Percentiles rank a stretch among this genome's conserved stretches.
These are phyloP conservation scores for Santalum album DNA, from an alignment of 164 flowering plant species.

Conservation along the genomic window DNA sequence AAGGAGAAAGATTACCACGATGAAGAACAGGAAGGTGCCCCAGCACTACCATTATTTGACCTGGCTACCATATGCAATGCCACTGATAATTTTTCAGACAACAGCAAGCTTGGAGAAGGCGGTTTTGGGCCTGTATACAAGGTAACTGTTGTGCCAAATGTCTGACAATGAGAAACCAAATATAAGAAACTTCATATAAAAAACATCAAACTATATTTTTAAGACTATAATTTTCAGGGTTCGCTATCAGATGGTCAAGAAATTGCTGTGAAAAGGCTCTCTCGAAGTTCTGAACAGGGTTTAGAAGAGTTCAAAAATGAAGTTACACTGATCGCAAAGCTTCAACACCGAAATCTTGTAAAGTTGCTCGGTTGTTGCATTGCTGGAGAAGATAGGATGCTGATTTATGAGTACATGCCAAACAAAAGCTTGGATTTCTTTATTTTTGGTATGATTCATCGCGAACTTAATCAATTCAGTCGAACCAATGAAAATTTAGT, in stretches of 20 bases:
- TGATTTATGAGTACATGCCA: not conserved
- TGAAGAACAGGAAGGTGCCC: too few species aligned
- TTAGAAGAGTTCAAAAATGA: not conserved
- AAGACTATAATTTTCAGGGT: not conserved
- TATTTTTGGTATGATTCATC: not conserved
- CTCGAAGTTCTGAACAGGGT: not conserved
- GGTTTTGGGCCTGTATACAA: not conserved
- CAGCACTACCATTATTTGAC: not conserved
- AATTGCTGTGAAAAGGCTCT: slow-evolving; percentile 1
- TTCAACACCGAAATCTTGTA: not conserved
- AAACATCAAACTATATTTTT: too few species aligned
- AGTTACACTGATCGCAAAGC: not conserved
- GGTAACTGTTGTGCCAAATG: not conserved
- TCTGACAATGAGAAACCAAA: too few species aligned
- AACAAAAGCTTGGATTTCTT: not conserved
- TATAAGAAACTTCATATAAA: too few species aligned
- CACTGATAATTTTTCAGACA: not conserved
- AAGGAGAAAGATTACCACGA: not conserved
- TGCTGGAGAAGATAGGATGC: not conserved
- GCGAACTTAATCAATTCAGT: too few species aligned
- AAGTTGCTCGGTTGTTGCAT: not conserved
- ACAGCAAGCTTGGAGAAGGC: not conserved
- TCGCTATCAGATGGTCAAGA: not conserved
- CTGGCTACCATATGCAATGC: not conserved
- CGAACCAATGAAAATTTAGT: too few species aligned